phyloP scores from a whole-genome alignment of 495 filamentous ascomycete species.

The Thozetella sp. region DNA sequence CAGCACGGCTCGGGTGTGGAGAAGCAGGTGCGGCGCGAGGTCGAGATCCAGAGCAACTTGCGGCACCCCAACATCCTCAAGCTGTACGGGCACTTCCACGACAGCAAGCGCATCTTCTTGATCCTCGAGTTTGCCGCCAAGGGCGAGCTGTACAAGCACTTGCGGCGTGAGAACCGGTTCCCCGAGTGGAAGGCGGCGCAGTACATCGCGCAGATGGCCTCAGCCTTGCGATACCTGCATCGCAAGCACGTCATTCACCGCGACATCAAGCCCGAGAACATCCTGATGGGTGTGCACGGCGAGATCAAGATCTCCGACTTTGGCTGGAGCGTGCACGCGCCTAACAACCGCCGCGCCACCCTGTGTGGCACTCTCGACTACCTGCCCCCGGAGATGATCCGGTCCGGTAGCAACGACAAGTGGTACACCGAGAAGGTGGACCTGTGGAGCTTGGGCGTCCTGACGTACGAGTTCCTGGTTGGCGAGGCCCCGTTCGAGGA shows the following conservation, averaged over 20 bases:
- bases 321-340: conserved; percentile 97
- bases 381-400: conserved; percentile 96
- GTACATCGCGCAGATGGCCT: conserved; percentile 98
- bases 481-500: conserved; percentile 98
- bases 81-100: conserved; percentile 95
- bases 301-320: conserved; percentile 99
- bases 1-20: conserved; percentile 86
- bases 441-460: conserved; percentile 90
- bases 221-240: conserved; percentile 88
- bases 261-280: conserved; percentile 99
- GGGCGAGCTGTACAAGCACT: conserved; percentile 96
- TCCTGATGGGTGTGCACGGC: conserved; percentile 93
- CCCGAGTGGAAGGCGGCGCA: conserved; percentile 95
- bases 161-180: conserved; percentile 84
- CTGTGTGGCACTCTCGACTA: conserved; percentile 99
- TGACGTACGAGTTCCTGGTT: conserved; percentile 96
- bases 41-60: conserved; percentile 96
- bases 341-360: conserved; percentile 89
- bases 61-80: conserved; percentile 95
- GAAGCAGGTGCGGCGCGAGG: conserved; percentile 95
- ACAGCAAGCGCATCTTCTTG: conserved; percentile 92
- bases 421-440: conserved; percentile 95
- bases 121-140: conserved; percentile 95
- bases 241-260: conserved; percentile 98
- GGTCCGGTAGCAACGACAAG: conserved; percentile 74